Conservation (phyloP, 768 basidiomycete genomes). For the Artomyces pyxidatus region DNA sequence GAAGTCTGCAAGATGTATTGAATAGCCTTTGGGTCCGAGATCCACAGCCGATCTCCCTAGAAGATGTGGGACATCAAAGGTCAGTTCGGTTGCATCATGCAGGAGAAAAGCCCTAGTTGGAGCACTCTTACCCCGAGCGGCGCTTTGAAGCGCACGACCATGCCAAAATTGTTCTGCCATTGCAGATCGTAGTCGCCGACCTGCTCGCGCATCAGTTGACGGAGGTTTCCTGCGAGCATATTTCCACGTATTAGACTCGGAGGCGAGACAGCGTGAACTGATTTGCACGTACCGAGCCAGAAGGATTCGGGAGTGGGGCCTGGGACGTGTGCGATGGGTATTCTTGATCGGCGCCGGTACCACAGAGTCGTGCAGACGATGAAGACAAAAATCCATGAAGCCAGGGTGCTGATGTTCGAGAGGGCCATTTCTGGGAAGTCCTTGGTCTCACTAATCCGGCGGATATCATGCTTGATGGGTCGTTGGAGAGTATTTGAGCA, state of each 20-base stretch:
- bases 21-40: slow-evolving; percentile 11
- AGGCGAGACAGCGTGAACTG: background rate
- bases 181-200: slow-evolving; percentile 5
- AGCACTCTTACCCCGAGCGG: slow-evolving; percentile 8
- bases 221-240: slow-evolving; percentile 1
- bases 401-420: too few relatives aligned
- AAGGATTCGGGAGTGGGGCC: slow-evolving; percentile 9
- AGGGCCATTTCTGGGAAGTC: too few relatives aligned
- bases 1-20: slow-evolving; percentile 13
- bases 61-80: too few relatives aligned
- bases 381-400: too few relatives aligned
- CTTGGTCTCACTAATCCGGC: too few relatives aligned
- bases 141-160: slow-evolving; percentile 6
- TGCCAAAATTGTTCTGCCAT: slow-evolving; percentile 4
- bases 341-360: too few relatives aligned
- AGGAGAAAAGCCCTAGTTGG: background rate
- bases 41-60: slow-evolving; percentile 6
- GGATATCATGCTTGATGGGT: too few relatives aligned
- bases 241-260: background rate
- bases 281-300: slow-evolving; percentile 3
- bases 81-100: background rate
- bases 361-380: too few relatives aligned
- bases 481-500: too few relatives aligned
- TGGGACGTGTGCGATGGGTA: background rate
- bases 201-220: slow-evolving; percentile 9